Conservation (phyloP, 129 eudicot genomes). For the Pulicaria dysenterica region DNA sequence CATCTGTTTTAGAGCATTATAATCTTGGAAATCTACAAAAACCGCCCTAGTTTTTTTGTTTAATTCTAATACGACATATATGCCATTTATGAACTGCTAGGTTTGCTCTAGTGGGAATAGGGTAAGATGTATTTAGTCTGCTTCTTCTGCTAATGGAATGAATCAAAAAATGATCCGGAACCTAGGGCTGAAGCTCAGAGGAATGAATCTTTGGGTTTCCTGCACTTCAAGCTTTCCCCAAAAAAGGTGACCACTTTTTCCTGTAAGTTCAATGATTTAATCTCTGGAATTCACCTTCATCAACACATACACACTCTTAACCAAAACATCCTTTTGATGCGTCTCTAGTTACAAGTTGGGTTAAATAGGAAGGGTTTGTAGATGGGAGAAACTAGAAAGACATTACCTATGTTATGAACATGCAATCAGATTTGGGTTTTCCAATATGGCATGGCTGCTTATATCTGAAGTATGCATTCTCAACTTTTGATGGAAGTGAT, state of each 20-base stretch:
- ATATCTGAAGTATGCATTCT: slow-evolving; percentile 1
- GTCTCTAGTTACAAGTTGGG: not conserved
- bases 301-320: slow-evolving; percentile 9
- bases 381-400: not conserved
- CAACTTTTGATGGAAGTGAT: slow-evolving; percentile 6
- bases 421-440: slow-evolving; percentile 1
- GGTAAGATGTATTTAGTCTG: not conserved
- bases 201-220: not conserved
- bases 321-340: not conserved
- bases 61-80: not conserved
- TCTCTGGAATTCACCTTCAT: slow-evolving; percentile 1
- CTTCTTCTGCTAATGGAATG: not conserved
- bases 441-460: slow-evolving; percentile 3
- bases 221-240: not conserved
- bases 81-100: slow-evolving; percentile 5
- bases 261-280: not conserved
- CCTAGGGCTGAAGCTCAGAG: slow-evolving; percentile 7
- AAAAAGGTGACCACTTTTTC: not conserved
- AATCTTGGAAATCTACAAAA: not conserved
- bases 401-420: not conserved
- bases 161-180: not conserved
- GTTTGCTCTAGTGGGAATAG: slow-evolving; percentile 15
- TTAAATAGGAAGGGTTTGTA: not conserved
- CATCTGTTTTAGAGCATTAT: not conserved
- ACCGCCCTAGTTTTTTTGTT: not conserved